Base-by-base conservation (phyloP, 2,329 filamentous ascomycete species). In the Hypoxylon sp. region DNA sequence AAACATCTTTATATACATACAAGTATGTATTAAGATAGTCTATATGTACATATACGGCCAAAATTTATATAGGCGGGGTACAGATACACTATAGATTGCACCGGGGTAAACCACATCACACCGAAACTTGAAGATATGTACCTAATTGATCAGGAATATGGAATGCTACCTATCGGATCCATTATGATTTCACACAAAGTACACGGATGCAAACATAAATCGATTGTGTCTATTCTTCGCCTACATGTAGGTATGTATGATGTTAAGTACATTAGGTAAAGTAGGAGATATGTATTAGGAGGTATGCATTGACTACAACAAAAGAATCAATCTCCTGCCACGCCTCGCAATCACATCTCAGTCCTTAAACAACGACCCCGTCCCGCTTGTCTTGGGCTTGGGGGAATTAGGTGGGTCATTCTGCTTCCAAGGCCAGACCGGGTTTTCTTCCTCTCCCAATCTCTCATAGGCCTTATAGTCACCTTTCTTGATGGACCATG, bases 371-470 rank as follows among this genome's bases (percentile, higher is more conserved):
- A 27, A 27, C 25, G 25, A 5, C 25, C 25, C 5, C 25, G 5
- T 27, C 25, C 25, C 25, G 25, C 25, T 5, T 27, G 25, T 20
- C 6, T 20, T 20, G 6, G 5, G n/a, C 7, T 42, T 42, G 17
- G 7, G 40, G 6, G 40, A 5, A 3, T 20, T 2, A 42, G n/a
- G 7, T 22, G 40, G 17, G 17, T 1, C 17, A 44, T 10, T 22
- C 17, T 20, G n/a, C 40, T 20, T 17, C 49, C 49, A 35, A 17
- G 51, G 10, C 51, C 51, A 55, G 20, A 42, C 22, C 6, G 51
- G 7, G 37, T 53, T 20, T 8, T 27, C 13, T 6, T 13, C 3
- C 11, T 10, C 37, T 10, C 14, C 13, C 35, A 14, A 10, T 17
- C 14, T 7, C 1, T 11, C 22, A 13, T 7, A 10, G 7, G 13